Conservation (phyloP, 202 grass and related monocot genomes). For the Zoysia matrella region DNA sequence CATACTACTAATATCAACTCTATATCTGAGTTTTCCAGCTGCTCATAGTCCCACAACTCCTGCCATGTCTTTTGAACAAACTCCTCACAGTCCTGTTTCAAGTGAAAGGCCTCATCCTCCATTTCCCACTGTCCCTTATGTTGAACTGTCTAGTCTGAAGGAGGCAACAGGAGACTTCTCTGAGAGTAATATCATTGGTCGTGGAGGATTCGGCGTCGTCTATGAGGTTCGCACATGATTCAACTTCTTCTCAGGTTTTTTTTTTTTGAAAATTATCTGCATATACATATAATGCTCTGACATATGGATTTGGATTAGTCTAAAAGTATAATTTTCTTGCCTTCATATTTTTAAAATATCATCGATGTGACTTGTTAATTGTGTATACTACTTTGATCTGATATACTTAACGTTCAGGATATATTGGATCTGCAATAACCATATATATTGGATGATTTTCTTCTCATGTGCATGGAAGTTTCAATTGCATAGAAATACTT, state of each 20-base stretch:
- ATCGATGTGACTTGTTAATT: too few relatives aligned
- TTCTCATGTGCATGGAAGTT: too few relatives aligned
- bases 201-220: not conserved
- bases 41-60: not conserved
- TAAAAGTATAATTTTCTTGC: too few relatives aligned
- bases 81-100: not conserved
- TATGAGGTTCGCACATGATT: not conserved
- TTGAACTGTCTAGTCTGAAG: not conserved
- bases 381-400: too few relatives aligned
- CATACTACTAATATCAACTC: not conserved
- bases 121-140: not conserved
- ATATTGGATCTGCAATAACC: too few relatives aligned
- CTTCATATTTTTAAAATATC: too few relatives aligned
- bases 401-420: not conserved
- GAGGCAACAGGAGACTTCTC: slow-evolving; percentile 14
- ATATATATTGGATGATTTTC: not conserved
- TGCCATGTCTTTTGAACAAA: not conserved
- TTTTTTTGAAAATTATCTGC: not conserved
- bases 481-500: too few relatives aligned
- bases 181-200: slow-evolving; percentile 10
- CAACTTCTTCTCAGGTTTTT: not conserved
- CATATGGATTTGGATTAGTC: too few relatives aligned
- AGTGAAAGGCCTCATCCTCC: too few relatives aligned
- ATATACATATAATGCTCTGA: too few relatives aligned
- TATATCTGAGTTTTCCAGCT: not conserved